Base-by-base conservation (phyloP, 2,329 filamentous ascomycete species). In the Microdochium bolleyi region DNA sequence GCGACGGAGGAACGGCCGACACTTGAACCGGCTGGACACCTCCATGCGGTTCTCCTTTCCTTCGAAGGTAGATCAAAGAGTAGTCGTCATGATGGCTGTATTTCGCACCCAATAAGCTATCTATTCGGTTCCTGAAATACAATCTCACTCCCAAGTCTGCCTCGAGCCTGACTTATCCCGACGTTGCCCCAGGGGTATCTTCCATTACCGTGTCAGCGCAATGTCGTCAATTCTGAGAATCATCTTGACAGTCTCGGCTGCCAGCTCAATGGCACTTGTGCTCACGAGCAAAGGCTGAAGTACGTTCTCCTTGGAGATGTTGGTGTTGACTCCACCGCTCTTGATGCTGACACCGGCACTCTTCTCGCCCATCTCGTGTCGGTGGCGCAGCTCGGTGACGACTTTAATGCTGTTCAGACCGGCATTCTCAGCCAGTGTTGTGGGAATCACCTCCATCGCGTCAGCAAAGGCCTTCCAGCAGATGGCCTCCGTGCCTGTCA, bases 381-480 rank as follows among this genome's bases (percentile, higher is more conserved):
- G 84, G 73, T 96, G 91, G 66, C 94, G 83, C 65, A 99, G 75
- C 64, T 97, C 94, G 24, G 94, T 99, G 49, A 99, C 94, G 25
- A 99, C 94, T 76, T 95, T 96, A 80, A 99, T 99, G 69, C 89
- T 92, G 79, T 99, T 99, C 58, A 99, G 78, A 50, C 94, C 94
- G 0, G 94, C 94, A 63, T 99, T 99, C 75, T 99, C 94, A 0
- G 94, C 95, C 61, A 99, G 78, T 1, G 94, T 99, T 32, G 92
- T 96, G 14, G 95, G 94, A 52, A 99, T 89, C 44, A 99, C 89
- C 74, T 99, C 94, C 76, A 99, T 87, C 8, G 94, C 94, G 58
- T 99, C 92, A 1, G 95, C 94, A 66, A 99, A 99, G 1, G 92
- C 92, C 76, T 96, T 97, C 89, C 90, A 99, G 82, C 94, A 99